These are phyloP conservation scores for Nitzschia inconspicua DNA, from an alignment of 108 stramenopile species.

Conservation along the genomic window DNA sequence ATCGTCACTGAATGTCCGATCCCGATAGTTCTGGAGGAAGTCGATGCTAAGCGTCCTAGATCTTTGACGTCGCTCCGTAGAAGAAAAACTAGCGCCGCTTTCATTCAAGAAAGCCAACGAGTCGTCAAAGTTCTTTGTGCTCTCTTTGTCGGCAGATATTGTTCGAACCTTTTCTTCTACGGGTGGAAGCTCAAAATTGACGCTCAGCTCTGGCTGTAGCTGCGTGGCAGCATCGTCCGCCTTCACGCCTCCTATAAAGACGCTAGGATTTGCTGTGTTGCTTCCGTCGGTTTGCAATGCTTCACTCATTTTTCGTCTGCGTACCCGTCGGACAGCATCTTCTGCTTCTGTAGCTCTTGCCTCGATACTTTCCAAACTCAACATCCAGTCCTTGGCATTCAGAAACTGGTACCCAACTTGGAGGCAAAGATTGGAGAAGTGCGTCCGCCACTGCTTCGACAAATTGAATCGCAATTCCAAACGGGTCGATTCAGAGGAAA, in stretches of 20 bases:
- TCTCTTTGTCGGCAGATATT: too few relatives aligned
- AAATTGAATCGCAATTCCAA: constrained; percentile 65
- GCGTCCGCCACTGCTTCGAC: constrained; percentile 67
- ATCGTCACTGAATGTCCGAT: constrained; percentile 31
- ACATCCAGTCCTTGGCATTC: constrained; percentile 60
- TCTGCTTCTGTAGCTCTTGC: constrained; percentile 36
- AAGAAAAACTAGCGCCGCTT: not conserved
- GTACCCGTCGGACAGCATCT: constrained; percentile 44
- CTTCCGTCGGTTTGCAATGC: constrained; percentile 42
- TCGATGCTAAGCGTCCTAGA: constrained; percentile 15
- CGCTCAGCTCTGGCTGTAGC: not conserved
- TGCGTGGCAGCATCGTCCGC: constrained; percentile 20
- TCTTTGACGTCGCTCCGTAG: too few relatives aligned
- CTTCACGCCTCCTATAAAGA: constrained; percentile 32
- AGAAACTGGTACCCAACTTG: constrained; percentile 60
- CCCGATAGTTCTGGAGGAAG: constrained; percentile 7
- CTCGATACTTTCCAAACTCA: constrained; percentile 63
- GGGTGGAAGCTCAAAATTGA: too few relatives aligned
- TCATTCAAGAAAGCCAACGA: too few relatives aligned
- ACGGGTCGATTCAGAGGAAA: constrained; percentile 50
- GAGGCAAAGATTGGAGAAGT: constrained; percentile 71
- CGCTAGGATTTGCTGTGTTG: constrained; percentile 24
- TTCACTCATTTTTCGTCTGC: constrained; percentile 59
- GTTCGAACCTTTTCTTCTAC: too few relatives aligned
- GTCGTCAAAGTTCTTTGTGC: too few relatives aligned